Conservation (phyloP, 2,329 filamentous ascomycete genomes). For the Trichoderma guizhouense region DNA sequence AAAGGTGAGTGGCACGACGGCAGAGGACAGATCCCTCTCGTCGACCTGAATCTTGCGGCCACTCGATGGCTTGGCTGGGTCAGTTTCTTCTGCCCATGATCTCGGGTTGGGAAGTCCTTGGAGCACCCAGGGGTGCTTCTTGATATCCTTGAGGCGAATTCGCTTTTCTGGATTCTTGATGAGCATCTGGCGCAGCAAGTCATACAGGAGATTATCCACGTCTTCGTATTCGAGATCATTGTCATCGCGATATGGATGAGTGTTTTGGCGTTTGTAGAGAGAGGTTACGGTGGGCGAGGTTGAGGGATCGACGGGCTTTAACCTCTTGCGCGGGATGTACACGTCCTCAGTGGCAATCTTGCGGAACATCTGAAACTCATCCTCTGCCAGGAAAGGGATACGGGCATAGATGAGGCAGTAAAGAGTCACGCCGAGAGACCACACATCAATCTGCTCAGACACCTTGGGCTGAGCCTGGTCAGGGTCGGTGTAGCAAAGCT, state of each 20-base stretch:
- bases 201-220: slow-evolving; percentile 73
- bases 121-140: slow-evolving; percentile 89
- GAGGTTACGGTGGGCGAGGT: slow-evolving; percentile 54
- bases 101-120: slow-evolving; percentile 70
- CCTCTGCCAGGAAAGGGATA: slow-evolving; percentile 87
- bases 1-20: slow-evolving; percentile 85
- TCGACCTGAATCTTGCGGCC: slow-evolving; percentile 90
- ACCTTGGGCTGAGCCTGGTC: slow-evolving; percentile 70
- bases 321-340: slow-evolving; percentile 76
- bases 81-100: slow-evolving; percentile 90
- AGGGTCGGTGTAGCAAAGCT: slow-evolving; percentile 85
- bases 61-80: slow-evolving; percentile 72
- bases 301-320: slow-evolving; percentile 69
- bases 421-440: slow-evolving; percentile 92
- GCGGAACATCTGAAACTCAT: slow-evolving; percentile 87
- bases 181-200: slow-evolving; percentile 76
- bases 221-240: slow-evolving; percentile 81
- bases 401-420: slow-evolving; percentile 94
- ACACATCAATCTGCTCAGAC: slow-evolving; percentile 92
- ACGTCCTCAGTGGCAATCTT: slow-evolving; percentile 91
- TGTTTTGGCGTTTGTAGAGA: slow-evolving; percentile 55
- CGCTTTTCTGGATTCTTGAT: slow-evolving; percentile 85
- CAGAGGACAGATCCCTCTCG: slow-evolving; percentile 81
- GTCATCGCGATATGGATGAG: slow-evolving; percentile 68
- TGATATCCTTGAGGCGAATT: slow-evolving; percentile 87